phyloP scores from a whole-genome alignment of 495 filamentous ascomycete genomes.

The Cudoniella acicularis region DNA sequence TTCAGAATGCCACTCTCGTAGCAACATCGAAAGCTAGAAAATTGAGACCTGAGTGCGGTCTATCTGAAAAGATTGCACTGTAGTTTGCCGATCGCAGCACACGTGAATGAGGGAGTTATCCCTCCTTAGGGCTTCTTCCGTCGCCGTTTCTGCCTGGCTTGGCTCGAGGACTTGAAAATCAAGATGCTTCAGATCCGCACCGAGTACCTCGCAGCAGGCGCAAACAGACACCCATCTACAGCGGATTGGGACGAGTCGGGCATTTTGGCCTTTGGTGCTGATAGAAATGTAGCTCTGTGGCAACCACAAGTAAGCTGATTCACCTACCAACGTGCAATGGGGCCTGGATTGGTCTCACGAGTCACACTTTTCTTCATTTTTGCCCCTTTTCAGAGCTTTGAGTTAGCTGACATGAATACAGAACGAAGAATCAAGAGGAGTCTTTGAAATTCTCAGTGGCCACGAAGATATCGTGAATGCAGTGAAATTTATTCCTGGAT shows the following conservation, averaged over 20 bases:
- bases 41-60: too few species aligned
- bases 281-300: slow-evolving; percentile 87
- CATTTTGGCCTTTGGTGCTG: slow-evolving; percentile 85
- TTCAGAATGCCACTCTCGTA: background rate
- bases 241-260: slow-evolving; percentile 77
- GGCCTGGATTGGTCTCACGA: background rate
- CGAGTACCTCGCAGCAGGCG: slow-evolving; percentile 77
- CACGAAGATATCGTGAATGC: slow-evolving; percentile 81
- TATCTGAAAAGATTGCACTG: too few species aligned
- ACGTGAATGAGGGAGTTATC: background rate
- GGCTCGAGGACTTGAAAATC: slow-evolving; percentile 3
- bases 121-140: background rate
- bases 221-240: slow-evolving; percentile 82
- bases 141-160: background rate
- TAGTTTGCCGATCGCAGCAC: too few species aligned
- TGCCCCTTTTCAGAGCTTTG: slow-evolving; percentile 20
- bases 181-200: slow-evolving; percentile 13
- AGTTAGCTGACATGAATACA: slow-evolving; percentile 4
- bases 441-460: slow-evolving; percentile 68
- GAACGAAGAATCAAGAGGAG: slow-evolving; percentile 39
- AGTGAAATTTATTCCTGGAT: slow-evolving; percentile 67
- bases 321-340: background rate
- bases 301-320: slow-evolving; percentile 62
- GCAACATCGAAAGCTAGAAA: too few species aligned
- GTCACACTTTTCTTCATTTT: too few species aligned